Base-by-base conservation (phyloP, 177 flowering plant species). In the Tripterygium wilfordii region DNA sequence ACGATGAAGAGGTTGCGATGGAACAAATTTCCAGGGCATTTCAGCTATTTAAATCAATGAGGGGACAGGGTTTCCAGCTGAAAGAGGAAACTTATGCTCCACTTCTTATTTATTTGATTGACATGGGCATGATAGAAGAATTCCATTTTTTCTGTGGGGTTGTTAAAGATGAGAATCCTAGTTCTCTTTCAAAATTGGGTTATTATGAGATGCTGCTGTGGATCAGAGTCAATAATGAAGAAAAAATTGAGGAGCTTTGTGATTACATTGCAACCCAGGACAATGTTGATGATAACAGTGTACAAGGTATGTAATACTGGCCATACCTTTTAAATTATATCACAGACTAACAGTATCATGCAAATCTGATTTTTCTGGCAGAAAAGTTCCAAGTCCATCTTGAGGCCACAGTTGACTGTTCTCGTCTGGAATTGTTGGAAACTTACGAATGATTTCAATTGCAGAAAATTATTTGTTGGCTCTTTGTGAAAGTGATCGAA, bases 151-250 rank as follows among this genome's bases (percentile, higher is more conserved):
- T 85, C 45, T 48, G 44, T 51, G 65, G 51, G 5, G 16, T 67
- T 20, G 67, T 91, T 39, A 65, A 63, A 50, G 77, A 67, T 17
- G 74, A 48, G 22, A 76, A 66, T 67, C 57, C 75, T 18, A 27
- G 42, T 57, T 57, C 65, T 23, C 22, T 57, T 55, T 53, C 80
- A 38, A 68, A 85, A 57, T 52, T 91, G 38, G 86, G 82, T 47
- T 91, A 91, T 58, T 92, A 92, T 62, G 94, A 92, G 66, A 92
- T 92, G 96, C 52, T 74, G 51, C 68, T 92, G 5, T 80, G 77
- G 71, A 60, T 80, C 39, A 58, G 49, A 45, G 64, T 71, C 8
- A 47, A 69, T 17, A 38, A 88, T 62, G 65, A 69, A 48, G 74
- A 67, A 33, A 88, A 80, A 64, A 62, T 92, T 66, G 63, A 65